Evolutionary conservation across 176 grass and related monocot genomes (phyloP).

Genomic region (Eleusine coracana): DNA sequence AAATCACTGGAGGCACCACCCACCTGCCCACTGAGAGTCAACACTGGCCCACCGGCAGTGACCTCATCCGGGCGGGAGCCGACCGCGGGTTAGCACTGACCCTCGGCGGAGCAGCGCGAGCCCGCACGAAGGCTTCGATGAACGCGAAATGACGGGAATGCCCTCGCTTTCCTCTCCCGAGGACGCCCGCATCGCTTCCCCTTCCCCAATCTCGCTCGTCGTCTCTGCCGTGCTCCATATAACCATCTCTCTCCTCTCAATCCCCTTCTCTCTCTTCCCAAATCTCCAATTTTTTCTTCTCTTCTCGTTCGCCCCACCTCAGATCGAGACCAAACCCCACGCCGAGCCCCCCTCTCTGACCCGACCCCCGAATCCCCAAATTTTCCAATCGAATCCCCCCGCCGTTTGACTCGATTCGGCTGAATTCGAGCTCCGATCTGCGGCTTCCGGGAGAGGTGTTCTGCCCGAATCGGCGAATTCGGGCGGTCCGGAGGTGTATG

Average conservation of each 20-base stretch:
- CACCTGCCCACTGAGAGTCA: slow-evolving; percentile 16
- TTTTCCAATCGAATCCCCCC: slow-evolving; percentile 28
- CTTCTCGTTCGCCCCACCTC: not conserved
- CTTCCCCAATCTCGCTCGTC: slow-evolving; percentile 28
- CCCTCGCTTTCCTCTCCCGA: slow-evolving; percentile 44
- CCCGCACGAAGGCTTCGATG: slow-evolving; percentile 30
- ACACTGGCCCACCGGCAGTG: slow-evolving; percentile 36
- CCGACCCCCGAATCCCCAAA: slow-evolving; percentile 22
- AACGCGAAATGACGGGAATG: slow-evolving; percentile 39
- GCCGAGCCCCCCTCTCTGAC: not conserved
- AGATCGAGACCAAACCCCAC: slow-evolving; percentile 2
- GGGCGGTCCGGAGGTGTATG: slow-evolving; percentile 38
- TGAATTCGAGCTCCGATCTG: slow-evolving; percentile 51
- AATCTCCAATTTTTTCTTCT: slow-evolving; percentile 33
- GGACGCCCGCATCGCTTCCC: slow-evolving; percentile 29
- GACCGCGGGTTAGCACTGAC: slow-evolving; percentile 13
- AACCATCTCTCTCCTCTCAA: slow-evolving; percentile 43
- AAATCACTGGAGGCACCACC: slow-evolving; percentile 34
- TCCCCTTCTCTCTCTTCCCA: slow-evolving; percentile 19
- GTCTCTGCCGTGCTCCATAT: slow-evolving; percentile 42
- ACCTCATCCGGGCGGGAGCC: not conserved
- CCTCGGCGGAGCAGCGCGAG: not conserved
- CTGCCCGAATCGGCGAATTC: slow-evolving; percentile 39
- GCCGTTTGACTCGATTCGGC: slow-evolving; percentile 32
- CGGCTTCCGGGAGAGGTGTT: not conserved